Conservation (phyloP, 108 stramenopile species). For the Asterionellopsis glacialis region DNA sequence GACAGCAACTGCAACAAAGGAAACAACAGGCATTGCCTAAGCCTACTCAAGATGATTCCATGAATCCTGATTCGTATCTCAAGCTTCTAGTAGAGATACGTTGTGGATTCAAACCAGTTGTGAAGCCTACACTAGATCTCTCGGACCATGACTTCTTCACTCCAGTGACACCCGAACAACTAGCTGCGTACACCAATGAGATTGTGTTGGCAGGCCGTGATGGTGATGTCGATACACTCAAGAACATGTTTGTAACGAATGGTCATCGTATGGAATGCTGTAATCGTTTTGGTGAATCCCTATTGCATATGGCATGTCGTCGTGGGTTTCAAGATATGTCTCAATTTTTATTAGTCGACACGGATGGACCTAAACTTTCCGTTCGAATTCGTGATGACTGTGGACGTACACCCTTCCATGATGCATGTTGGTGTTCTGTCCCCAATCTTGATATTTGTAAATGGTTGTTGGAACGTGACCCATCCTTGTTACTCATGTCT, state of each 20-base stretch:
- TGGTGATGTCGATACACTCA: slow-evolving; percentile 41
- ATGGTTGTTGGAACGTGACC: slow-evolving; percentile 48
- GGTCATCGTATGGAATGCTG: slow-evolving; percentile 48
- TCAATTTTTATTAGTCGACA: slow-evolving; percentile 52
- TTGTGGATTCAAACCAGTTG: slow-evolving; percentile 23
- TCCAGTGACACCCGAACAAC: slow-evolving; percentile 44
- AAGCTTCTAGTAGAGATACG: slow-evolving; percentile 25
- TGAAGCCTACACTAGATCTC: slow-evolving; percentile 24
- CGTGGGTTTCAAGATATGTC: slow-evolving; percentile 56
- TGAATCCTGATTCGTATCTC: slow-evolving; percentile 41
- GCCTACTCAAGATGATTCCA: slow-evolving; percentile 1
- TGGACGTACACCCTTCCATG: slow-evolving; percentile 85
- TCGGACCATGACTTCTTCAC: slow-evolving; percentile 23
- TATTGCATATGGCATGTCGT: slow-evolving; percentile 83
- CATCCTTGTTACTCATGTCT: slow-evolving; percentile 45
- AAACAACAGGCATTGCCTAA: neutral
- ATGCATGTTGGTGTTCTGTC: slow-evolving; percentile 79
- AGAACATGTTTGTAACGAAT: slow-evolving; percentile 16
- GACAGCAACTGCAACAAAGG: too few species aligned
- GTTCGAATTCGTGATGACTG: slow-evolving; percentile 74
- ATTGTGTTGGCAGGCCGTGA: slow-evolving; percentile 51
- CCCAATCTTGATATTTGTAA: slow-evolving; percentile 53
- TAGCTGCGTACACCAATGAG: slow-evolving; percentile 52
- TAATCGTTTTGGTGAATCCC: slow-evolving; percentile 81
- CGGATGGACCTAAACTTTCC: slow-evolving; percentile 17